These are phyloP conservation scores for Fusarium temperatum DNA, from an alignment of 2,329 filamentous ascomycete genomes.

Conservation along the genomic window DNA sequence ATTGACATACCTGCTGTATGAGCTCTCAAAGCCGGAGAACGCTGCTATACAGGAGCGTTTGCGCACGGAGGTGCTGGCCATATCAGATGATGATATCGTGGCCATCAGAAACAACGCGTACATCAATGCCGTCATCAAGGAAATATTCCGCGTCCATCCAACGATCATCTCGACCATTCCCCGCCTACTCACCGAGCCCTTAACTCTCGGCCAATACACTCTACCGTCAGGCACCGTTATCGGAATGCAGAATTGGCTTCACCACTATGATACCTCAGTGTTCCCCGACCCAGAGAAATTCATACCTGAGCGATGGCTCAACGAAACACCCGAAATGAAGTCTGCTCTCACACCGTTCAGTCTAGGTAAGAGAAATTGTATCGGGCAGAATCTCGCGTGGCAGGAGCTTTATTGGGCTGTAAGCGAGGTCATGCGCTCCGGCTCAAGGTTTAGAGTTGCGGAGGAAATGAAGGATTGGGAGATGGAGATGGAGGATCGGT, in stretches of 20 bases:
- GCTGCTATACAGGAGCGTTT: not conserved
- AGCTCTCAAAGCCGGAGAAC: not conserved
- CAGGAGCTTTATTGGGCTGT: not conserved
- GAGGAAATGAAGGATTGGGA: not conserved
- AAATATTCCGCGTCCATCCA: not conserved
- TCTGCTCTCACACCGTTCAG: not conserved
- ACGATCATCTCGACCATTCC: not conserved
- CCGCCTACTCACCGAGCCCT: not conserved
- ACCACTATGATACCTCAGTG: not conserved
- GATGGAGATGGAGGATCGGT: not conserved
- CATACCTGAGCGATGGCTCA: not conserved
- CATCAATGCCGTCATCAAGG: not conserved
- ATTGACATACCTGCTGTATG: not conserved
- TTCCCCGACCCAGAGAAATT: not conserved
- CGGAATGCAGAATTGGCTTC: not conserved
- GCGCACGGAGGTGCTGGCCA: rapidly evolving
- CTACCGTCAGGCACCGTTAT: not conserved
- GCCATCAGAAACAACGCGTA: not conserved
- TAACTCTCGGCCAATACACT: not conserved
- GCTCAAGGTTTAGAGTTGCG: not conserved
- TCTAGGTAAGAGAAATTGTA: not conserved
- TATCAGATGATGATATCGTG: not conserved
- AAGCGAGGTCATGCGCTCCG: not conserved
- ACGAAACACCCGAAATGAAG: not conserved
- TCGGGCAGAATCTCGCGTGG: not conserved